Evolutionary conservation across 257 asterid species (phyloP), one percentile per base, ranked within the genome.

Genomic region (Striga asiatica): DNA sequence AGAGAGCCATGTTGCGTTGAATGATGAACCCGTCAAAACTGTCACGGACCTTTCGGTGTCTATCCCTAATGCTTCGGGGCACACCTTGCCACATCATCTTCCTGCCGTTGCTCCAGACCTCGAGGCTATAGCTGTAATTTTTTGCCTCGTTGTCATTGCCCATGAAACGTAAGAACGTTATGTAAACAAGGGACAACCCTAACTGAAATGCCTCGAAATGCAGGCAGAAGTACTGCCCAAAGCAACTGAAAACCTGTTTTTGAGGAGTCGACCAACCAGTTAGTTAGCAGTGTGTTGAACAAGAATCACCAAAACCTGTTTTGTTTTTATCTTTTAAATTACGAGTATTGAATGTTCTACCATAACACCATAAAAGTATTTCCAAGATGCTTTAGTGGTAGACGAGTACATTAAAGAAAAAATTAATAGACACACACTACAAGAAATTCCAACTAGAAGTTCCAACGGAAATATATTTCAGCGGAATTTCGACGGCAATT

Each of bases 151-250:
- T 49, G 39, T 72, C 77, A 52, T 72, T 68, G 5, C 77, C 77
- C 74, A 72, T 72, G 27, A 72, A 72, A 25, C 77, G 69, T 14
- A 71, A 45, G n/a, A 71, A 71, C 38, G 77, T 70, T 69, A 71
- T 71, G 54, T 61, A 71, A 6, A 71, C 77, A 0, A 73, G 77
- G 17, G 73, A 63, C 59, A 57, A 56, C 22, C 77, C 77, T 1
- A 71, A 63, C 70, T 61, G 72, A 56, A 71, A 71, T 16, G 73
- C 77, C 54, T 71, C 77, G 27, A 66, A 62, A 63, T 62, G 69
- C 23, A 60, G 76, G 52, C 72, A 71, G 65, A 65, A 71, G 35
- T 65, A 70, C 49, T 71, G 69, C 39, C 77, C 77, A 57, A 72
- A 72, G 58, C 77, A 72, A 64, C 68, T 62, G 60, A 72, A 72